A percentile compares a stretch with the other conserved stretches of the same genome.
These are phyloP conservation scores for Colletotrichum scovillei DNA, from an alignment of 2,329 filamentous ascomycete genomes.

Conservation along the genomic window DNA sequence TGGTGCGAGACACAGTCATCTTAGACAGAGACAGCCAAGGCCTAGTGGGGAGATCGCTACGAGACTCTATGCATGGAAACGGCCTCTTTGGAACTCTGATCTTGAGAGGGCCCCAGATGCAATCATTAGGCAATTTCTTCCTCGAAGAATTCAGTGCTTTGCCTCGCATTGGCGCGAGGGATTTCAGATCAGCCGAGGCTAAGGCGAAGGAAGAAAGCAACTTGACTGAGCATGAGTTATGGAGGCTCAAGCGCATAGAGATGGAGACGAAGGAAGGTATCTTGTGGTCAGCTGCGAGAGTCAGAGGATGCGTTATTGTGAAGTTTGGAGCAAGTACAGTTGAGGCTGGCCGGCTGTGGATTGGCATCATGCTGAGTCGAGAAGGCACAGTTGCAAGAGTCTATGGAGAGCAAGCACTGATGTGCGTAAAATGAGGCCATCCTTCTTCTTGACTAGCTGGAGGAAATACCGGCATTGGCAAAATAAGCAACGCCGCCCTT, in stretches of 20 bases:
- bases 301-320: slow-evolving; percentile 87
- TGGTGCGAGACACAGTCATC: slow-evolving; percentile 88
- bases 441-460: neutral
- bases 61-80: slow-evolving; percentile 77
- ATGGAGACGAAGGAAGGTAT: slow-evolving; percentile 71
- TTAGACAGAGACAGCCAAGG: slow-evolving; percentile 66
- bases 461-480: too few relatives aligned
- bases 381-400: slow-evolving; percentile 77
- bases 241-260: slow-evolving; percentile 66
- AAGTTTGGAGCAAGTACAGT: slow-evolving; percentile 89
- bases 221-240: slow-evolving; percentile 58
- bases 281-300: slow-evolving; percentile 84
- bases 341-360: slow-evolving; percentile 84
- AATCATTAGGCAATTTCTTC: slow-evolving; percentile 77
- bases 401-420: slow-evolving; percentile 85
- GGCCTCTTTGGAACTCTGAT: slow-evolving; percentile 88
- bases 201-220: slow-evolving; percentile 51
- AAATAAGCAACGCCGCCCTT: neutral
- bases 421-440: slow-evolving; percentile 68
- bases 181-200: slow-evolving; percentile 72
- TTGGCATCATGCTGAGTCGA: slow-evolving; percentile 77
- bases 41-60: slow-evolving; percentile 53
- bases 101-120: slow-evolving; percentile 78
- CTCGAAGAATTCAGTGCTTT: slow-evolving; percentile 80
- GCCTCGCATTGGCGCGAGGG: slow-evolving; percentile 84